Evolutionary conservation across 2,329 filamentous ascomycete genomes (phyloP).

Genomic region (Tolypocladium tropicale): DNA sequence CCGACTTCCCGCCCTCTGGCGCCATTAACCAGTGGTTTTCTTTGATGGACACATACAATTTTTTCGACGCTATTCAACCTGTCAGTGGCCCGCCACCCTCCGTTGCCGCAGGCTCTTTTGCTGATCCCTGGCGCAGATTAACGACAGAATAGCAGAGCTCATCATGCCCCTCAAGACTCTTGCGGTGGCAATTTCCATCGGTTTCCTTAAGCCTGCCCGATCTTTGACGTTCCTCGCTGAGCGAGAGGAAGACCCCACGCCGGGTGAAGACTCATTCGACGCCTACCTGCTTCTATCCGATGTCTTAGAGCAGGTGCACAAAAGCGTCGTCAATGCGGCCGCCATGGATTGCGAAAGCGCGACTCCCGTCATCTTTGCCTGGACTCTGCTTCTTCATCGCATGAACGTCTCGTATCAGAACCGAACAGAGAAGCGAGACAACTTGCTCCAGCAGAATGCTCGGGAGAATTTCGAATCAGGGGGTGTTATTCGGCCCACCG

Average conservation of each 20-base stretch:
- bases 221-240: conserved; percentile 35
- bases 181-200: conserved; percentile 58
- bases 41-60: conserved; percentile 57
- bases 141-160: conserved; percentile 37
- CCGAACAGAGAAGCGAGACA: conserved; percentile 50
- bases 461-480: conserved; percentile 45
- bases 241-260: conserved; percentile 24
- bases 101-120: neutral
- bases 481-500: conserved; percentile 26
- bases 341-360: conserved; percentile 48
- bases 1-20: conserved; percentile 44
- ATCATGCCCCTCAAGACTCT: conserved; percentile 57
- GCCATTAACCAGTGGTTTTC: conserved; percentile 63
- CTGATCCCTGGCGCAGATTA: conserved; percentile 17
- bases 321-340: conserved; percentile 53
- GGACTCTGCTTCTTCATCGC: conserved; percentile 65
- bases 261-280: conserved; percentile 27
- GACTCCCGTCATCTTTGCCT: conserved; percentile 67
- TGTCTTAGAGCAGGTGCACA: conserved; percentile 63
- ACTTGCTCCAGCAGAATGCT: conserved; percentile 47
- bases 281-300: conserved; percentile 61
- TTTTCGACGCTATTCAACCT: conserved; percentile 53
- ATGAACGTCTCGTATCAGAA: conserved; percentile 55
- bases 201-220: conserved; percentile 55
- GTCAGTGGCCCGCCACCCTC: conserved; percentile 10